Conservation (phyloP, 108 stramenopile genomes). For the Nannochloropsis oceanica region DNA sequence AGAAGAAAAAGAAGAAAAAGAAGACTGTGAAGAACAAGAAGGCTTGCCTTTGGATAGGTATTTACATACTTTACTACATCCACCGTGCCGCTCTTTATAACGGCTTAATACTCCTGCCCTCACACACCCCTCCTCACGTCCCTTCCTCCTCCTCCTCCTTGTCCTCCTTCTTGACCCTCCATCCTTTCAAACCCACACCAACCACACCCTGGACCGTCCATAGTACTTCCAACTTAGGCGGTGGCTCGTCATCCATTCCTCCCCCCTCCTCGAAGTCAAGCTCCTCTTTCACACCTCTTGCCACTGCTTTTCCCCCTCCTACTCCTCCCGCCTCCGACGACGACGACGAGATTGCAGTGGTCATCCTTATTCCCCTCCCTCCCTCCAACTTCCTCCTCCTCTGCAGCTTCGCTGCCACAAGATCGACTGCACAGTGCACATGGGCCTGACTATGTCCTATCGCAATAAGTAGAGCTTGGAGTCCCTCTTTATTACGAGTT, state of each 20-base stretch:
- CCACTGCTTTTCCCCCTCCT: not conserved
- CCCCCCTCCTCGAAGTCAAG: not conserved
- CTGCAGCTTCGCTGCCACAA: not conserved
- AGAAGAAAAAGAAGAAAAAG: no score
- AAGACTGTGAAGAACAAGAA: no score
- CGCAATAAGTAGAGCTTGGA: not conserved
- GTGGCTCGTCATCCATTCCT: not conserved
- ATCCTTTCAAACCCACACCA: not conserved
- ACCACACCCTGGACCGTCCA: not conserved
- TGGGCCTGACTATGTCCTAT: not conserved
- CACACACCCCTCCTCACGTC: not conserved
- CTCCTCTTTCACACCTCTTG: not conserved
- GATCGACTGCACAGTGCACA: not conserved
- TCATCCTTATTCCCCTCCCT: not conserved
- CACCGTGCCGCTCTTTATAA: no score
- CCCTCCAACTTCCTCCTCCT: not conserved
- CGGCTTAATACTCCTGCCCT: not conserved
- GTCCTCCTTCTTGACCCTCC: not conserved
- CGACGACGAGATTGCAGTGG: not conserved
- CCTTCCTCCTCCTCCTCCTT: not conserved
- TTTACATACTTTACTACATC: no score
- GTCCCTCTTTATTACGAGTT: not conserved
- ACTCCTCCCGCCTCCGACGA: not conserved
- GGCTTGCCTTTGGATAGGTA: no score
- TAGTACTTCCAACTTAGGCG: not conserved